phyloP scores from a whole-genome alignment of 139 green algal species.

The Diplosphaera chodatii region DNA sequence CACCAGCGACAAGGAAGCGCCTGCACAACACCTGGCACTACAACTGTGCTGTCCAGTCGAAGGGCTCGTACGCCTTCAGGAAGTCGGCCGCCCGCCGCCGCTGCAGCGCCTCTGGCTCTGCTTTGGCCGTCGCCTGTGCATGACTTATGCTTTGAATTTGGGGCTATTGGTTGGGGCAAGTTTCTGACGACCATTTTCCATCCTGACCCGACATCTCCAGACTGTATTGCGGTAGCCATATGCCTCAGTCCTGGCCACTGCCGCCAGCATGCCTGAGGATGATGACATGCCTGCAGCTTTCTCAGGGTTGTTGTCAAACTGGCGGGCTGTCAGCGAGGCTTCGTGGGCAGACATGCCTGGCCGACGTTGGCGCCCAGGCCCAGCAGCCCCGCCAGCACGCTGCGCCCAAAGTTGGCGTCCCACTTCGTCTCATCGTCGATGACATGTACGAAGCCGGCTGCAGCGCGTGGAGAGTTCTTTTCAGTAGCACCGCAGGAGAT shows the following conservation, averaged over 20 bases:
- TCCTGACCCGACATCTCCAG: no score
- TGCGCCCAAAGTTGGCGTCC: slow-evolving; percentile 62
- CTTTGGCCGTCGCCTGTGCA: slow-evolving; percentile 14
- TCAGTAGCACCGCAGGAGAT: not conserved
- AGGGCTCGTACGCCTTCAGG: slow-evolving; percentile 55
- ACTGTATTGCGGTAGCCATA: no score
- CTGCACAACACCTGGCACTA: not conserved
- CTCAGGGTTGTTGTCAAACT: no score
- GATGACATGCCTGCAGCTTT: no score
- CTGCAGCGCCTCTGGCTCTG: slow-evolving; percentile 37
- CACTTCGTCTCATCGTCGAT: slow-evolving; percentile 91
- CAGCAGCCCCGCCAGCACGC: slow-evolving; percentile 79
- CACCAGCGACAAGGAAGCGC: no score
- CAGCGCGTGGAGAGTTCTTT: slow-evolving; percentile 11
- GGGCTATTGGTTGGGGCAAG: no score
- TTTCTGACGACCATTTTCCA: no score
- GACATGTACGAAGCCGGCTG: slow-evolving; percentile 80
- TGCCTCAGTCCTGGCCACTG: no score
- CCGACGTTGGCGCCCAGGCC: slow-evolving; percentile 64
- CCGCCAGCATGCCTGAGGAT: no score
- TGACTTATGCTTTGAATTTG: no score
- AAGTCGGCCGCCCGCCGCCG: slow-evolving; percentile 67
- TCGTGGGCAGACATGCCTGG: no score
- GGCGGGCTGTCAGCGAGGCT: no score
- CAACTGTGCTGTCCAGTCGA: slow-evolving; percentile 78